Base-by-base conservation (phyloP, 495 filamentous ascomycete species). In the Cercophora scortea region DNA sequence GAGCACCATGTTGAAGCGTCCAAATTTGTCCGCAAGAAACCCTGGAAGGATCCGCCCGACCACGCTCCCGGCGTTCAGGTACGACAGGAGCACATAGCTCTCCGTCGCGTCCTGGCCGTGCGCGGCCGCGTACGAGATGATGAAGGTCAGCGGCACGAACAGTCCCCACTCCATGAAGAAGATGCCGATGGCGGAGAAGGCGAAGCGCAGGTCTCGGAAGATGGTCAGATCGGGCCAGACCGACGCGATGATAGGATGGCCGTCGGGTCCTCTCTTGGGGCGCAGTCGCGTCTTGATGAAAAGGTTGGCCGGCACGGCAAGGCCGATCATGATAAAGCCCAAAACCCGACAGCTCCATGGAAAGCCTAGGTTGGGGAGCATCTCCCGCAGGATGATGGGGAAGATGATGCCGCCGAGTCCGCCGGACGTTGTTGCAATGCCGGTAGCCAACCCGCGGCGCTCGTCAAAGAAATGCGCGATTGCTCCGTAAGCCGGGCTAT, bases 21-120 rank as follows among this genome's bases (percentile, higher is more conserved):
- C 74, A n/a, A 79, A 66, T 41, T 77, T 76, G 62, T 91, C 88
- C 7, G 87, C 84, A 8, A 89, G 57, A 59, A 83, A 77, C 41
- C 85, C 87, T 0, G 85, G 87, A 1, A 81, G 64, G 56, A 88
- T 79, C 12, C 87, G 85, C 7, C 88, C 88, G 42, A 88, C 79
- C 10, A 78, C 69, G 17, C 76, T 79, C 0, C 73, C 76, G 2
- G 73, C 71, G 56, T 83, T 84, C 44, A 84, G 68, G 47, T 84
- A 71, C n/a, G 80, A 66, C 4, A 83, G 62, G 11, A 83, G 65
- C 55, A 77, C 73, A 57, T 92, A 91, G 8, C 83, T 73, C 56
- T 85, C 79, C 1, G 73, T 71, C 4, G 71, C 57, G 62, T 73
- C 66, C 58, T 76, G 67, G 8, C 74, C 73, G 43, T 79, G 70